Base-by-base conservation (phyloP, 345 rosid species). In the Psidium friedrichsthalianum region DNA sequence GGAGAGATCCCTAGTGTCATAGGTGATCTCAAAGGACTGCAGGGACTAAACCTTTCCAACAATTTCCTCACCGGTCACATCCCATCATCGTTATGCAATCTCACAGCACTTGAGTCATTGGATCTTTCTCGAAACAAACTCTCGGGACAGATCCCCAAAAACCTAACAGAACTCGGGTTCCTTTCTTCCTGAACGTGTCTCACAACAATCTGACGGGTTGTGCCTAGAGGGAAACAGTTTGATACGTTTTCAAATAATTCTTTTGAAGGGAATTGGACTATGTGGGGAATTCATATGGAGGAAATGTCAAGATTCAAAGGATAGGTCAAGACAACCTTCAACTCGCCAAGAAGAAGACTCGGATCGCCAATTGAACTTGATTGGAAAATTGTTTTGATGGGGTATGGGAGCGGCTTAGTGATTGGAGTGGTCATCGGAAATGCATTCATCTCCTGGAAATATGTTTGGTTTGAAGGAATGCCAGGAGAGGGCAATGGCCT, bases 61-160 rank as follows among this genome's bases (percentile, higher is more conserved):
- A 88, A 90, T 52, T 15, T n/a, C 8, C 87, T 90, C 69, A 59
- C 85, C 0, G 86, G 91, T 18, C 82, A 57, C 1, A 83, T 87
- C 53, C 88, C 90, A 5, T 10, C 61, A 7, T 55, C 74, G 1
- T 27, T 90, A 55, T 85, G 42, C 3, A 42, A 83, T 4, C 54
- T 88, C 4, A n/a, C 59, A 6, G 15, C 44, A 0, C 88, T 88
- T 25, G 84, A 86, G 85, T 82, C 88, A 3, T 82, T 88, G 49
- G 91, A 89, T 36, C 87, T 89, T 16, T 88, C 90, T 51, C n/a
- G 11, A 0, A 91, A 88, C 86, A 52, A 49, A 22, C 87, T 91
- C 59, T 86, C 86, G 0, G 90, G 90, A 32, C 8, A 52, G 36
- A 36, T 36, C 36, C 89, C 90, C 78, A 80, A 59, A 5, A 51